A percentile compares a stretch with the other conserved stretches of the same genome.
phyloP scores from a whole-genome alignment of 2,329 filamentous ascomycete genomes.

The Neurospora sp. region DNA sequence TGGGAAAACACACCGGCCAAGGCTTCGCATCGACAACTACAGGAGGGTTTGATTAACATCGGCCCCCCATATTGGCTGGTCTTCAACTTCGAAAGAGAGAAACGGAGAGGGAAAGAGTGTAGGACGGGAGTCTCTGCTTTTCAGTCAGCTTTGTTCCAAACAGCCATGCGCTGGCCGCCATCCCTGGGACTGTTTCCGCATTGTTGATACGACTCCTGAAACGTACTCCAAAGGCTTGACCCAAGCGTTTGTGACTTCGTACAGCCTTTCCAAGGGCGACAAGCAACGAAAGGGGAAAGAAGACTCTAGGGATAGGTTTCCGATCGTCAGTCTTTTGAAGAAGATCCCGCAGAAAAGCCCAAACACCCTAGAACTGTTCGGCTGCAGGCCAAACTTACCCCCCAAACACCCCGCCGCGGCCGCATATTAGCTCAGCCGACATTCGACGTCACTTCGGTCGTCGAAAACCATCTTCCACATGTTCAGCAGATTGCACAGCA shows the following conservation, averaged over 20 bases:
- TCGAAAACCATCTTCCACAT: conserved; percentile 25
- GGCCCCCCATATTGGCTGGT: not conserved
- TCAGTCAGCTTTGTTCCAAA: conserved; percentile 8
- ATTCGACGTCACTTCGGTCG: conserved; percentile 2
- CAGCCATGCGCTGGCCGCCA: conserved; percentile 16
- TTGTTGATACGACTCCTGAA: conserved; percentile 27
- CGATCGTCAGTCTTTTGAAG: conserved; percentile 9
- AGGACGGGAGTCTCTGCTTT: conserved; percentile 2
- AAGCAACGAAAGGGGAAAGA: conserved; percentile 6
- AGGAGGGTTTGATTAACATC: not conserved
- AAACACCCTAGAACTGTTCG: conserved; percentile 5
- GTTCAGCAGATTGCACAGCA: conserved; percentile 35
- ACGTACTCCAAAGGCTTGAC: conserved; percentile 16
- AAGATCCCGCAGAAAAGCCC: conserved; percentile 14
- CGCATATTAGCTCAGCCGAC: not conserved
- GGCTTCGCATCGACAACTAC: not conserved
- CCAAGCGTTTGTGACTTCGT: conserved; percentile 14
- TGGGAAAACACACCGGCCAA: not conserved
- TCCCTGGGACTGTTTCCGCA: conserved; percentile 17
- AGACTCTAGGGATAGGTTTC: conserved; percentile 8
- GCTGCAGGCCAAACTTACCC: conserved; percentile 2
- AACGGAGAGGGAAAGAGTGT: not conserved
- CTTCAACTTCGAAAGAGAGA: not conserved
- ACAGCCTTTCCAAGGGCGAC: conserved; percentile 10
- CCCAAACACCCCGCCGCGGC: not conserved